Percentiles rank a stretch among this genome's conserved stretches.
Conservation (phyloP, 208 protist genomes). For the Acanthamoeba triangularis region DNA sequence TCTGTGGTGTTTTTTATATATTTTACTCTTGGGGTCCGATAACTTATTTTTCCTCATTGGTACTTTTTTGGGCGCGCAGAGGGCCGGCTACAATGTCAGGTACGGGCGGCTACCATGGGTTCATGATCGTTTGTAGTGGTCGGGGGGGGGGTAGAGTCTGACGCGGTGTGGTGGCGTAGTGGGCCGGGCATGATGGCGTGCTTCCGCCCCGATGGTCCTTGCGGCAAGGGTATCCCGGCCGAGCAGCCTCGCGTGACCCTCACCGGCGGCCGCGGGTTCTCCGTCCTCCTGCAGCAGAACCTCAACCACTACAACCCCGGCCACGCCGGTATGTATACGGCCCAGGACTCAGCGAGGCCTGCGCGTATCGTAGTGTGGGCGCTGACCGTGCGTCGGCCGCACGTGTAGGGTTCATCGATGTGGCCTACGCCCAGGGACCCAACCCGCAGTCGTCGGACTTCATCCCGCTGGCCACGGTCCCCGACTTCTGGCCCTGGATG, state of each 20-base stretch:
- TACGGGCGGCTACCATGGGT: background rate
- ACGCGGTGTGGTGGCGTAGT: background rate
- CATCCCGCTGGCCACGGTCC: slow-evolving; percentile 26
- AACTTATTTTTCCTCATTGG: too few relatives aligned
- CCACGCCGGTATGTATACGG: background rate
- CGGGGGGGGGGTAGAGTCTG: background rate
- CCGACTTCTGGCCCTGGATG: slow-evolving; percentile 62
- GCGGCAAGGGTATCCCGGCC: slow-evolving; percentile 24
- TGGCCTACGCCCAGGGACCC: background rate
- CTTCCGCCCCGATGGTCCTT: slow-evolving; percentile 50
- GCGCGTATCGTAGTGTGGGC: background rate
- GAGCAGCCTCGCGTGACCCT: slow-evolving; percentile 3
- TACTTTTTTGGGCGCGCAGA: background rate
- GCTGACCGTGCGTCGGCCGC: background rate
- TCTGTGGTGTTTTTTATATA: background rate
- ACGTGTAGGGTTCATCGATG: slow-evolving; percentile 28
- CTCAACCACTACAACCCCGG: slow-evolving; percentile 58
- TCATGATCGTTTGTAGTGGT: background rate
- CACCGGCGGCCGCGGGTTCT: background rate
- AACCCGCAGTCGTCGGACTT: slow-evolving; percentile 55
- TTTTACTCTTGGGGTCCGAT: too few relatives aligned
- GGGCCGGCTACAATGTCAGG: slow-evolving; percentile 6
- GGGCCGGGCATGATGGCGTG: slow-evolving; percentile 34
- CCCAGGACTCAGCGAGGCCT: background rate
- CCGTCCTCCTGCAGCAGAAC: slow-evolving; percentile 45